Conservation (phyloP, 208 protist genomes). For the Lotmaria passim region DNA sequence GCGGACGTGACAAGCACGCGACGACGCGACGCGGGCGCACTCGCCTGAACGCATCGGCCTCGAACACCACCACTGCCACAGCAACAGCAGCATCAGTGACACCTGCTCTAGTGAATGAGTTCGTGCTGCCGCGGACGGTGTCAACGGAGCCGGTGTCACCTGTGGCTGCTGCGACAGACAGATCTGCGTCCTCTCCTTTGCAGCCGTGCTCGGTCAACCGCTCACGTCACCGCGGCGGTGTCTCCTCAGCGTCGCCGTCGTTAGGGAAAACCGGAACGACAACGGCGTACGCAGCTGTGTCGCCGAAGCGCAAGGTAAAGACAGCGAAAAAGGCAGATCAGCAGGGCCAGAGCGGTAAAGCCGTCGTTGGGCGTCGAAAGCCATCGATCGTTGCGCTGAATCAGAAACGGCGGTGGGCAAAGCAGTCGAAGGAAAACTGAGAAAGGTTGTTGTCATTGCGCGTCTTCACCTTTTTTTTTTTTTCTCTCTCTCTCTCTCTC, state of each 20-base stretch:
- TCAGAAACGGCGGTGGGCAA: not conserved
- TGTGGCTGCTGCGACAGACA: not conserved
- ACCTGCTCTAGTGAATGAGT: conserved; percentile 21
- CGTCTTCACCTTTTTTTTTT: not conserved
- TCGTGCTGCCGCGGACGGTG: conserved; percentile 10
- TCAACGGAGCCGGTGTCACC: conserved; percentile 2
- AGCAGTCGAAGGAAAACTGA: not conserved
- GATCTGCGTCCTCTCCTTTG: conserved; percentile 3
- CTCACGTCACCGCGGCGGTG: too few relatives aligned
- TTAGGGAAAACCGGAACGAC: too few relatives aligned
- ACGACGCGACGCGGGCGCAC: conserved; percentile 6
- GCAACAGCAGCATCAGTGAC: not conserved
- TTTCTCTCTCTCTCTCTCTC: not conserved
- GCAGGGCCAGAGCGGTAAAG: not conserved
- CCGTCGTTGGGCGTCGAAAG: not conserved
- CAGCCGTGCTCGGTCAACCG: conserved; percentile 9
- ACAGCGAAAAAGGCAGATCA: not conserved
- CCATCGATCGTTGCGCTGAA: conserved; percentile 6
- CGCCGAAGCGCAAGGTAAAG: not conserved
- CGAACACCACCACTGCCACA: not conserved
- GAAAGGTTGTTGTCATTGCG: not conserved
- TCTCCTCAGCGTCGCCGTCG: not conserved
- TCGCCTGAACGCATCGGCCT: not conserved
- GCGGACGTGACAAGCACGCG: not conserved
- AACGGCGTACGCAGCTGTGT: too few relatives aligned